Evolutionary conservation across 164 flowering plant genomes (phyloP).

Genomic region (Umbellularia californica): DNA sequence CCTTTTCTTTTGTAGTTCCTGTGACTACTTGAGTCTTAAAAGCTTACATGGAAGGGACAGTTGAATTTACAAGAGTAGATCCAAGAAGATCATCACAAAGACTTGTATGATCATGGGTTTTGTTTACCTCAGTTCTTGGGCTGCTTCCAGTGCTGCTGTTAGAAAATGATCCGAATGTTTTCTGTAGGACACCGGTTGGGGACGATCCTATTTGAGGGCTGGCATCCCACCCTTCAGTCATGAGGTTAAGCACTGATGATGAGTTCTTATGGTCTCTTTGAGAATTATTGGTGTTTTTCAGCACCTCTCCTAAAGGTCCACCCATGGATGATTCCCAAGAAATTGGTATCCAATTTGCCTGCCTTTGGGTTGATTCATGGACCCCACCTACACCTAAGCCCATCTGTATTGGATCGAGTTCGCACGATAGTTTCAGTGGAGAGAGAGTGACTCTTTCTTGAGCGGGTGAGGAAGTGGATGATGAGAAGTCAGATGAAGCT

Average conservation of each 20-base stretch:
- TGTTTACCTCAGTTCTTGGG: conserved; percentile 53
- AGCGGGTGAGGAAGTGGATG: conserved; percentile 51
- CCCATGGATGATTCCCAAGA: conserved; percentile 76
- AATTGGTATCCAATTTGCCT: conserved; percentile 54
- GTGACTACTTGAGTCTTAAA: background rate
- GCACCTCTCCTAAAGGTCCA: conserved; percentile 87
- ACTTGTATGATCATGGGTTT: conserved; percentile 26
- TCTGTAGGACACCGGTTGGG: conserved; percentile 77
- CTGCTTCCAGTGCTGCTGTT: conserved; percentile 94
- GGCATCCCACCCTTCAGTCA: conserved; percentile 58
- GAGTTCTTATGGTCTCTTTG: conserved; percentile 31
- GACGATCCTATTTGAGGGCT: conserved; percentile 60
- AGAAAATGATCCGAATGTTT: conserved; percentile 62
- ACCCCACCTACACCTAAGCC: conserved; percentile 51
- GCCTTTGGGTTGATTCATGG: conserved; percentile 34
- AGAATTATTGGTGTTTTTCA: conserved; percentile 39
- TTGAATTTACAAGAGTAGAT: conserved; percentile 28
- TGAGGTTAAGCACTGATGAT: conserved; percentile 48
- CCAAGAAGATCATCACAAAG: conserved; percentile 36
- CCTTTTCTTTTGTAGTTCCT: background rate
- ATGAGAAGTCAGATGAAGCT: conserved; percentile 45
- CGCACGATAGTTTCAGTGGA: conserved; percentile 49
- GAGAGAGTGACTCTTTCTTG: conserved; percentile 48
- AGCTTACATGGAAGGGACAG: conserved; percentile 32
- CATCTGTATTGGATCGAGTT: conserved; percentile 54